Conservation (phyloP, 2,329 filamentous ascomycete species). For the Ceratocystis albifundus region DNA sequence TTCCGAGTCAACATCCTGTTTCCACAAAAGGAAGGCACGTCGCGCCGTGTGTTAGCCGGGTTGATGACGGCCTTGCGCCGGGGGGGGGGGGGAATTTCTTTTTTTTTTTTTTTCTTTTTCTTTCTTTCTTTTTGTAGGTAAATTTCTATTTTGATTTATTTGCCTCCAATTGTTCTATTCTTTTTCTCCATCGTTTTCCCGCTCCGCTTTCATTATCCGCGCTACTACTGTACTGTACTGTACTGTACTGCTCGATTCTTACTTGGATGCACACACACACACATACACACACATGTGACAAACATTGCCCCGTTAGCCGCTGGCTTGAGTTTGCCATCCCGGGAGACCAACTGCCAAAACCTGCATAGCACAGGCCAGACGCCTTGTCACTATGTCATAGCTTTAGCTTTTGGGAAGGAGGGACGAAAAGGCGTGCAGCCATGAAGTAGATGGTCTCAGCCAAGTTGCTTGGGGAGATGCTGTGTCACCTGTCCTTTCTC, state of each 20-base stretch:
- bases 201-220: neutral
- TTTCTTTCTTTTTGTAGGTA: neutral
- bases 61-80: neutral
- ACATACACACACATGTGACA: neutral
- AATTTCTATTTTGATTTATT: neutral
- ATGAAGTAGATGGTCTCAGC: neutral
- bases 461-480: neutral
- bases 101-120: neutral
- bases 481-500: slow-evolving; percentile 1
- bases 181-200: neutral
- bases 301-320: neutral
- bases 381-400: neutral
- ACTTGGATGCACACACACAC: neutral
- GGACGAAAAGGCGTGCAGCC: neutral
- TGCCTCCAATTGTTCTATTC: too few species aligned
- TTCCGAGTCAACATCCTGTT: neutral
- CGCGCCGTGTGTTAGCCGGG: too few species aligned
- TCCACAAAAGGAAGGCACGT: neutral
- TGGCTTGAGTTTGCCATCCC: neutral
- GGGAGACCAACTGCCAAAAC: neutral
- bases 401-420: neutral
- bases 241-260: neutral
- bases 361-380: neutral
- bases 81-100: too few species aligned
- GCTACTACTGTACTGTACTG: neutral